Base-by-base conservation (phyloP, 176 grass and related monocot species). In the Triticum turgidum region DNA sequence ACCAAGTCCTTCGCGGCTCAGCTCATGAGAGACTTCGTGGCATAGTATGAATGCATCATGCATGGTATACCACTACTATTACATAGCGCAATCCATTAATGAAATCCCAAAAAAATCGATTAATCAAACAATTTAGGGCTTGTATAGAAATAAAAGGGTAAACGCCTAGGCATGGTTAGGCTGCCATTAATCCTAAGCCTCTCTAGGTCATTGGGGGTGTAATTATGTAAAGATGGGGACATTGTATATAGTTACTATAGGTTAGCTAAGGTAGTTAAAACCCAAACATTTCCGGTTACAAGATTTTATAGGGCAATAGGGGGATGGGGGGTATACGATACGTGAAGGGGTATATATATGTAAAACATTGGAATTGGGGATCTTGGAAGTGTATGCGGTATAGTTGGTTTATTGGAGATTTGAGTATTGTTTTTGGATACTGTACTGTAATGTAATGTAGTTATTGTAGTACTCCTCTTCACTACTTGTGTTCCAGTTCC, bases 21-120 rank as follows among this genome's bases (percentile, higher is more conserved):
- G 88, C 90, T 99, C 69, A 91, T 99, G 92, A 81, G 92, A 77
- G 85, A 94, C 83, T 91, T 94, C 80, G 89, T 99, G 78, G 89
- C 90, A 25, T 93, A 84, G 78, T 72, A 80, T 22, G 56, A 59
- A 9, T 49, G 11, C 47, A 49, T 49, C 47, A 49, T 49, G 47
- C n/a, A 73, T 58, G 34, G 29, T 56, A 66, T 66, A 21, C 4
- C 14, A 56, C 18, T 5, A 56, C 17, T 18, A 54, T 58, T 51
- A 80, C 56, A 71, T 61, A 84, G 21, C 68, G 13, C 45, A 61
- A 39, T 64, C 24, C 65, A 87, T 87, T 56, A 78, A 76, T 58
- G 18, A 24, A 80, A 82, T 34, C 29, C 42, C 12, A 18, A 81
- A 68, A 13, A 68, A 61, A 62, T 25, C 11, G 45, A 38, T 45